Base-by-base conservation (phyloP, 2,329 filamentous ascomycete genomes). In the Fusarium bactridioides region DNA sequence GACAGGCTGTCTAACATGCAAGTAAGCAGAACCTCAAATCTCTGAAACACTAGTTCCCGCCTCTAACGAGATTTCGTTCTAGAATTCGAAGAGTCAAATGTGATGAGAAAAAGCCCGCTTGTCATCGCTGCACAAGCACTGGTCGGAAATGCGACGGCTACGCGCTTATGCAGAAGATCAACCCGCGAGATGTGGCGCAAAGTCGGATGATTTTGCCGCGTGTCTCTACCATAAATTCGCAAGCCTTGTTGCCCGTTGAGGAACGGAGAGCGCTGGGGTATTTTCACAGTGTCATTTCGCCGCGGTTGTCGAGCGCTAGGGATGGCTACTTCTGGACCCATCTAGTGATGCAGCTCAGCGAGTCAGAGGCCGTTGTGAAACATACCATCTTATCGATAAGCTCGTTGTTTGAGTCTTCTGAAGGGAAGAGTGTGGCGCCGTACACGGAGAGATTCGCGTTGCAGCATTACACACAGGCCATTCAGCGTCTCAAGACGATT, bases 301-400 rank as follows among this genome's bases (percentile, higher is more conserved):
- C 68, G 13, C 57, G 45, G 7, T 16, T 69, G 10, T 61, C 56
- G 5, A 62, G 65, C 6, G 50, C 61, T 18, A 61, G 45, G 16
- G 61, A 65, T 27, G 37, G 60, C 31, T 65, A 61, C 33, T 69
- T 71, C 44, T 71, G 68, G 68, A 69, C 65, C 12, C 57, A 58
- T 50, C 51, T 66, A 5, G 65, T 69, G 13, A 69, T 70, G 61
- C 61, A 60, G 47, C 67, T 69, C 5, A 62, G 68, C 56, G 43
- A 57, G 55, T 59, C 56, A 7, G 61, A 64, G 41, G 37, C 48
- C 3, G 65, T 61, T 0, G 68, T 69, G 23, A 57, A 59, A 29
- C 65, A 71, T 29, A 60, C 68, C 12, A 37, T 71, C 19, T 48
- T 71, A n/a, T 67, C 68, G 33, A 65, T 71, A 47, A 69, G 68